Evolutionary conservation across 345 rosid genomes (phyloP).

Genomic region (Schrenkiella parvula): DNA sequence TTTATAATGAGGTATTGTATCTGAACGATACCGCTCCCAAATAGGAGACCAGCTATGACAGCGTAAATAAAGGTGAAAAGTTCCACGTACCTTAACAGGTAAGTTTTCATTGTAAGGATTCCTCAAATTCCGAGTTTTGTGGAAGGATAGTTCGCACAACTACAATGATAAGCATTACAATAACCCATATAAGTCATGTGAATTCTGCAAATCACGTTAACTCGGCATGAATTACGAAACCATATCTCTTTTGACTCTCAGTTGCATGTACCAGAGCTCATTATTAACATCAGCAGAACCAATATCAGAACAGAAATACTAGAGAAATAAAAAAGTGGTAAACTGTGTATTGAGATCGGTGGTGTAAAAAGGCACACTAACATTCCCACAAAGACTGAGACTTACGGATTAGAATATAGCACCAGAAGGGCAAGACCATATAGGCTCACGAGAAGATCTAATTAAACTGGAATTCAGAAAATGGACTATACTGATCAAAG

Average conservation of each 20-base stretch:
- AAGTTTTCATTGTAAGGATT: conserved; percentile 97
- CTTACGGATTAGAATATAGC: neutral
- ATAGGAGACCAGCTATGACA: neutral
- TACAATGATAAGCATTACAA: conserved; percentile 40
- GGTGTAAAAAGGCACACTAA: conserved; percentile 2
- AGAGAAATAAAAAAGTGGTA: neutral
- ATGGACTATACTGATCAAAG: neutral
- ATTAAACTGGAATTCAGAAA: neutral
- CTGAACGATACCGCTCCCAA: neutral
- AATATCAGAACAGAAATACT: neutral
- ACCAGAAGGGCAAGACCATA: neutral
- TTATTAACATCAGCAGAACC: conserved; percentile 2
- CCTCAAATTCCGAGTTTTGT: conserved; percentile 88
- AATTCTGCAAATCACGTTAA: neutral
- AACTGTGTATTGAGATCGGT: neutral
- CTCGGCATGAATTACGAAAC: neutral
- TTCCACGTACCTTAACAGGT: conserved; percentile 80
- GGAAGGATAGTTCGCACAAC: conserved; percentile 94
- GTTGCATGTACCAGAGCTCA: neutral
- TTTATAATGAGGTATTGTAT: conserved; percentile 4
- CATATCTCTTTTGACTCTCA: neutral
- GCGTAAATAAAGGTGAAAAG: conserved; percentile 4
- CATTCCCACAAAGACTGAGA: neutral
- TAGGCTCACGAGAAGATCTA: neutral
- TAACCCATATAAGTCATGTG: conserved; percentile 15